Conservation (phyloP, 257 asterid genomes). For the Misopates orontium region DNA sequence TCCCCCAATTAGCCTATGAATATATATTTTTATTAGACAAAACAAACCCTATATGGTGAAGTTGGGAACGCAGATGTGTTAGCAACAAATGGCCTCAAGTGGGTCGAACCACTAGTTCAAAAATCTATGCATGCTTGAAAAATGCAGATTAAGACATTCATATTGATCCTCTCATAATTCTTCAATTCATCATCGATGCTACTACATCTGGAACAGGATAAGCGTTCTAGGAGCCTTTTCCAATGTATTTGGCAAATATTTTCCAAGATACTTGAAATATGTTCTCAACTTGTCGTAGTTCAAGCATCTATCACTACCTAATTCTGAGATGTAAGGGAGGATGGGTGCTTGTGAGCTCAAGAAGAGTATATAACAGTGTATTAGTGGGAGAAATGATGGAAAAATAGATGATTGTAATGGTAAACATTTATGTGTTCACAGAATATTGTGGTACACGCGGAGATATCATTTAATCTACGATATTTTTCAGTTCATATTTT, state of each 20-base stretch:
- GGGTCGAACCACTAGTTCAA: constrained; percentile 11
- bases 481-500: too few relatives aligned
- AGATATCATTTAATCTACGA: too few relatives aligned
- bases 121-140: not conserved
- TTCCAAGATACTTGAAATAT: not conserved
- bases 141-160: constrained; percentile 5
- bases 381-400: constrained; percentile 30
- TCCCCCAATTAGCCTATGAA: not conserved
- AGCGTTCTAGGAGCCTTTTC: constrained; percentile 2
- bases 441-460: not conserved
- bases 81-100: constrained; percentile 11
- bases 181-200: too few relatives aligned
- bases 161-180: not conserved
- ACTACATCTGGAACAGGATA: not conserved
- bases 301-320: constrained; percentile 8
- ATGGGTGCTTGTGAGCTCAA: constrained; percentile 30
- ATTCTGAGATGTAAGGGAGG: constrained; percentile 1
- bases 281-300: not conserved
- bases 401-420: constrained; percentile 14
- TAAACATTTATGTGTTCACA: constrained; percentile 1
- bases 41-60: not conserved
- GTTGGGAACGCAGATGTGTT: not conserved
- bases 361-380: constrained; percentile 27
- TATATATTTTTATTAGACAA: constrained; percentile 21
- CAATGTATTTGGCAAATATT: not conserved